These are phyloP conservation scores for Fusarium sulawesiense DNA, from an alignment of 2,329 filamentous ascomycete genomes.

Conservation along the genomic window DNA sequence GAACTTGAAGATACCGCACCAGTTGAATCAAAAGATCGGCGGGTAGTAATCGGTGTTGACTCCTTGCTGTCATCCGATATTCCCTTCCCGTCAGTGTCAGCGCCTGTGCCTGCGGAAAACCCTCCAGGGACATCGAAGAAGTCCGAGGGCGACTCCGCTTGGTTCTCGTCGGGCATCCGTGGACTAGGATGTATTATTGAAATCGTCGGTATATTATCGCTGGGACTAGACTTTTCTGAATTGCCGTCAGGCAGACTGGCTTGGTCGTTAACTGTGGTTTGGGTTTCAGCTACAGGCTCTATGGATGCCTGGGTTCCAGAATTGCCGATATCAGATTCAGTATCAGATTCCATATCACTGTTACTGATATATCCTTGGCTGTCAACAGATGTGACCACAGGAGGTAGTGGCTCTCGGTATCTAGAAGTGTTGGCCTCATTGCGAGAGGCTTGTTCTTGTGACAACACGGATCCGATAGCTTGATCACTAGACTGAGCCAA, in stretches of 20 bases:
- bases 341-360: slow-evolving; percentile 51
- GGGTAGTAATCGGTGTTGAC: slow-evolving; percentile 22
- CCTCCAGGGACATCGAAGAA: slow-evolving; percentile 68
- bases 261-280: neutral
- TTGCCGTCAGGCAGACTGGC: neutral
- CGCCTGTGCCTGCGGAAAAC: slow-evolving; percentile 61
- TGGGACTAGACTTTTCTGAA: slow-evolving; percentile 6
- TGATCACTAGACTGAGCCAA: slow-evolving; percentile 70
- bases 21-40: slow-evolving; percentile 37
- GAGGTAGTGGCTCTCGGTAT: slow-evolving; percentile 73
- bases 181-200: slow-evolving; percentile 60
- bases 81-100: slow-evolving; percentile 4
- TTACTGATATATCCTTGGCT: slow-evolving; percentile 73
- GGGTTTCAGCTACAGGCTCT: neutral
- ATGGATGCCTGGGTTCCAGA: neutral
- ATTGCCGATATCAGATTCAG: slow-evolving; percentile 37
- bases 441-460: slow-evolving; percentile 64
- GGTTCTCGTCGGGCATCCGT: slow-evolving; percentile 36
- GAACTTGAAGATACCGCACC: slow-evolving; percentile 26
- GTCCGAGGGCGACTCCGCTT: slow-evolving; percentile 45
- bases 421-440: slow-evolving; percentile 67
- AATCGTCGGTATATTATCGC: slow-evolving; percentile 55
- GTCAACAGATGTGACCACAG: slow-evolving; percentile 77
- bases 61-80: slow-evolving; percentile 11
- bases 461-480: slow-evolving; percentile 65